These are phyloP conservation scores for Candida piceae DNA, from an alignment of 805 yeast genomes.

Conservation along the genomic window DNA sequence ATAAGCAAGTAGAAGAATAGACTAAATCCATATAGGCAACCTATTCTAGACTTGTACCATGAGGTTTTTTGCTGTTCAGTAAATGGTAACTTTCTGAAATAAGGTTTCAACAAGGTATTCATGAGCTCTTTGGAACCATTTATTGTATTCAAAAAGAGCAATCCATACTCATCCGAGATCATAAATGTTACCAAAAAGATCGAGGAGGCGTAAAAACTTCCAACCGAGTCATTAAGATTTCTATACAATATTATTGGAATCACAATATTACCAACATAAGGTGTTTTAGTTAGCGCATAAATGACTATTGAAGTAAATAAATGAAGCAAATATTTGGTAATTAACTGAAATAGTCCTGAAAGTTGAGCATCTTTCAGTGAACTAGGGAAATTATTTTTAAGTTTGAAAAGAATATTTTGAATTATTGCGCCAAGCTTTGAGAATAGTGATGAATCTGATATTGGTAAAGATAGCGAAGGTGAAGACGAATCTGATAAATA, in stretches of 20 bases:
- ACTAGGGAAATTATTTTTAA: neutral
- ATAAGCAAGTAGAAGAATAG: constrained; percentile 40
- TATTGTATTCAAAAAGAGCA: constrained; percentile 37
- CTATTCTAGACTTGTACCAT: constrained; percentile 52
- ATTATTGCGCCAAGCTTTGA: neutral
- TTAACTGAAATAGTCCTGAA: constrained; percentile 12
- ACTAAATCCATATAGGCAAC: constrained; percentile 53
- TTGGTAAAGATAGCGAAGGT: constrained; percentile 2
- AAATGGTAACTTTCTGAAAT: constrained; percentile 43
- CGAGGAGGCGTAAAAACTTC: constrained; percentile 38
- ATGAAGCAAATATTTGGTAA: constrained; percentile 24
- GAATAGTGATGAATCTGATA: neutral
- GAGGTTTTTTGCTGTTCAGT: constrained; percentile 35
- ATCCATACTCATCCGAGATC: constrained; percentile 32
- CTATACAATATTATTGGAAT: constrained; percentile 40
- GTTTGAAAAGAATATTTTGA: neutral
- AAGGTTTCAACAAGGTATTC: constrained; percentile 45
- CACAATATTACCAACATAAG: constrained; percentile 38
- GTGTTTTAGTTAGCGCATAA: constrained; percentile 33
- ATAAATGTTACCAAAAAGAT: constrained; percentile 33
- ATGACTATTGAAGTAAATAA: constrained; percentile 28
- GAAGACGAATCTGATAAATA: neutral
- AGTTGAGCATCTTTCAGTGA: neutral
- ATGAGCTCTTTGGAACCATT: constrained; percentile 43
- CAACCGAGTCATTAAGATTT: constrained; percentile 39